Percentiles rank a stretch among this genome's conserved stretches.
These are phyloP conservation scores for Wickerhamomyces bovis DNA, from an alignment of 805 yeast genomes.

Conservation along the genomic window DNA sequence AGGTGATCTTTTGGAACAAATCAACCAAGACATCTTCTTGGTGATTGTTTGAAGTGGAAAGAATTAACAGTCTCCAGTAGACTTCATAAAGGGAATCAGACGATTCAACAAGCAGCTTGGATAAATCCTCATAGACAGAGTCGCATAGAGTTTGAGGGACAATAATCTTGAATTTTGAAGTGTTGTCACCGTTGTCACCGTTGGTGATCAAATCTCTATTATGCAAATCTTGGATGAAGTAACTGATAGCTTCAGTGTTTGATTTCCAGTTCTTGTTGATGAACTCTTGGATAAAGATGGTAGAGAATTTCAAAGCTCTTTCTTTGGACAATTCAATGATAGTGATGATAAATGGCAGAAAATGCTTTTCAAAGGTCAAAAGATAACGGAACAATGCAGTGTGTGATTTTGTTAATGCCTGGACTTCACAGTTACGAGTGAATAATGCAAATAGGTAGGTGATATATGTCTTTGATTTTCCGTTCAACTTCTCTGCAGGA, in stretches of 20 bases:
- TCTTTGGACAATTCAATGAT: constrained; percentile 36
- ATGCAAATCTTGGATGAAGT: constrained; percentile 35
- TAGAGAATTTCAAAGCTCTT: constrained; percentile 37
- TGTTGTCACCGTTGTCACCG: constrained; percentile 10
- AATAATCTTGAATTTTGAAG: constrained; percentile 8
- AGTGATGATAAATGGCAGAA: constrained; percentile 43
- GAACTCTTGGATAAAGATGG: constrained; percentile 43
- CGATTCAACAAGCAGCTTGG: constrained; percentile 1
- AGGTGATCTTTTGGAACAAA: constrained; percentile 1
- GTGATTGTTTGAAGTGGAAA: constrained; percentile 28
- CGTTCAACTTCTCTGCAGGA: neutral
- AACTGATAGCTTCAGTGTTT: constrained; percentile 31
- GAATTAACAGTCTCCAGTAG: constrained; percentile 46
- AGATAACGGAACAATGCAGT: constrained; percentile 36
- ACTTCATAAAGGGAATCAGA: constrained; percentile 29
- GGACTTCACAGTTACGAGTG: constrained; percentile 50
- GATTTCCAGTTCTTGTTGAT: constrained; percentile 38
- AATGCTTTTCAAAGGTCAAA: constrained; percentile 28
- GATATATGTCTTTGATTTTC: constrained; percentile 18
- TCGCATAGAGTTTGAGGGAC: constrained; percentile 16
- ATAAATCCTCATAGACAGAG: constrained; percentile 7
- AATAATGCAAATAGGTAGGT: constrained; percentile 43
- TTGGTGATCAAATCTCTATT: constrained; percentile 19
- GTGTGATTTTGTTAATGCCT: constrained; percentile 42
- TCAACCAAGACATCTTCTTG: constrained; percentile 13